Conservation (phyloP, 2,329 filamentous ascomycete genomes). For the Ophiocordyceps sinensis region DNA sequence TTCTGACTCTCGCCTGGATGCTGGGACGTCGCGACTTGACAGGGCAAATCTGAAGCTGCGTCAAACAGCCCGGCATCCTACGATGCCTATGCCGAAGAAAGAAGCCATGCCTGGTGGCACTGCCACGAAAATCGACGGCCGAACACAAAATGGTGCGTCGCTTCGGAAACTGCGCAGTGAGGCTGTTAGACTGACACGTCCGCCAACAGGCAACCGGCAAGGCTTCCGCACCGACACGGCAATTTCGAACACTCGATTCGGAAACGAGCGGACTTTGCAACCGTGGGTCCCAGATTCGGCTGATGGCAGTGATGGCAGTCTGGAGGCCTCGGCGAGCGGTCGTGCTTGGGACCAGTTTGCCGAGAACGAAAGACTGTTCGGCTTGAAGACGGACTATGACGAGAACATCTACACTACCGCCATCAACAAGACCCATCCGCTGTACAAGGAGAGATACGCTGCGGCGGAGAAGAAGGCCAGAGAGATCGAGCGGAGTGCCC, state of each 20-base stretch:
- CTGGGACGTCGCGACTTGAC: constrained; percentile 8
- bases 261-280: constrained; percentile 62
- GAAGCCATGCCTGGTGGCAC: constrained; percentile 18
- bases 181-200: constrained; percentile 3
- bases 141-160: constrained; percentile 20
- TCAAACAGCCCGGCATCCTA: constrained; percentile 9
- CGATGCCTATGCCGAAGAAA: constrained; percentile 25
- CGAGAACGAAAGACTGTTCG: constrained; percentile 75
- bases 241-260: constrained; percentile 61
- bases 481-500: constrained; percentile 68
- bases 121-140: constrained; percentile 14
- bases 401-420: constrained; percentile 89
- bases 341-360: constrained; percentile 86
- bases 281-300: constrained; percentile 59
- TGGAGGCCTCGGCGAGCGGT: constrained; percentile 43
- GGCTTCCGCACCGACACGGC: constrained; percentile 78
- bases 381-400: constrained; percentile 78
- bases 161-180: neutral
- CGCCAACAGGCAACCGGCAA: constrained; percentile 42
- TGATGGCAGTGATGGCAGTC: constrained; percentile 51
- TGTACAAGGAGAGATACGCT: constrained; percentile 64
- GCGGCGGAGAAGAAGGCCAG: constrained; percentile 71
- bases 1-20: constrained; percentile 9
- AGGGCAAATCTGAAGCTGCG: constrained; percentile 11
- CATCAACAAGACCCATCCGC: constrained; percentile 72